phyloP scores from a whole-genome alignment of 139 green algal genomes.

The Haematococcus sp. region DNA sequence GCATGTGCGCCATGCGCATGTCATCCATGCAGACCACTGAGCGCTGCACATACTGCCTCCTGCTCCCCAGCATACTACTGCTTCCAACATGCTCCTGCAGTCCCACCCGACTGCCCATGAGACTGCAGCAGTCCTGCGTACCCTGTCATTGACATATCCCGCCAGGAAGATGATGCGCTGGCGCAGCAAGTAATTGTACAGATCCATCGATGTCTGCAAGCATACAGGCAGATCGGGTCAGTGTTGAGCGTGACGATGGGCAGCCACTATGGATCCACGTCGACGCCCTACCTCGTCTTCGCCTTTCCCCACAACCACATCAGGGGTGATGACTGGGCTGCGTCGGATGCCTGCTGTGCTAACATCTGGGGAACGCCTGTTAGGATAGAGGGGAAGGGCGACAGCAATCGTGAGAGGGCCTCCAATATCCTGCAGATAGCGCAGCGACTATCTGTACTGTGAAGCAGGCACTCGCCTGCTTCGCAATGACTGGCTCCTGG shows the following conservation, averaged over 20 bases:
- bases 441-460: too few relatives aligned
- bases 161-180: constrained; percentile 92
- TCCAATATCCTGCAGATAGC: too few relatives aligned
- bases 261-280: background rate
- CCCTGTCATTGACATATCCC: constrained; percentile 81
- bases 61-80: too few relatives aligned
- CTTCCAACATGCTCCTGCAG: too few relatives aligned
- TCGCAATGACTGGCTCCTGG: too few relatives aligned
- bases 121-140: background rate
- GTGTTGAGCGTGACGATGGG: background rate
- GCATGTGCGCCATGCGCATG: background rate
- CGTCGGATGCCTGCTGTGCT: constrained; percentile 42
- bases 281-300: constrained; percentile 45
- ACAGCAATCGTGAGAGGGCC: too few relatives aligned
- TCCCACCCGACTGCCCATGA: background rate
- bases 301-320: constrained; percentile 42
- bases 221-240: background rate
- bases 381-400: too few relatives aligned
- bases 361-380: constrained; percentile 23
- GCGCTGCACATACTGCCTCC: too few relatives aligned
- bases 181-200: constrained; percentile 79
- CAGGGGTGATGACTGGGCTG: constrained; percentile 54
- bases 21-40: too few relatives aligned
- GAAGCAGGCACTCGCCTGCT: too few relatives aligned
- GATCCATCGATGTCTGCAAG: constrained; percentile 67